Evolutionary conservation across 169 alveolate genomes (phyloP).

Genomic region (Cardiosporidium cionae): DNA sequence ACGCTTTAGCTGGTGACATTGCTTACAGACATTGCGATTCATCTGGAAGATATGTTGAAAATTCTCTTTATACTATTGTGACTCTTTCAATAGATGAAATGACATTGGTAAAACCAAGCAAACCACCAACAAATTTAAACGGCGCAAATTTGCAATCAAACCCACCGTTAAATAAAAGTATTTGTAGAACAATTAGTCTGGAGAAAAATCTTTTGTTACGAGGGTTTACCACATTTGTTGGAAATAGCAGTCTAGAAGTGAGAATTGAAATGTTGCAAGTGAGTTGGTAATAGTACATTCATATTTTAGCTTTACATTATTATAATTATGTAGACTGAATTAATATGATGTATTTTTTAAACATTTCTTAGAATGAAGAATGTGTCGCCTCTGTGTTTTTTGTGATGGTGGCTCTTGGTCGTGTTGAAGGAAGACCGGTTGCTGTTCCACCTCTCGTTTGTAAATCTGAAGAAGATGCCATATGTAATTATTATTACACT

Average conservation of each 20-base stretch:
- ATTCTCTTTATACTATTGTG: slow-evolving; percentile 1
- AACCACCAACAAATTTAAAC: no score
- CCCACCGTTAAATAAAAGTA: no score
- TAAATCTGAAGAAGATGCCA: background rate
- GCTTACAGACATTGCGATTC: slow-evolving; percentile 17
- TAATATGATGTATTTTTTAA: no score
- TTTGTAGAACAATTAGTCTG: background rate
- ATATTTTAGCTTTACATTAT: no score
- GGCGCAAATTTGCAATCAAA: no score
- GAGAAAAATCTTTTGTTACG: slow-evolving; percentile 10
- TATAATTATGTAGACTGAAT: no score
- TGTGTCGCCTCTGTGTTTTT: slow-evolving; percentile 13
- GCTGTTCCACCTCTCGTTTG: slow-evolving; percentile 6
- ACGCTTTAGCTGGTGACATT: slow-evolving; percentile 31
- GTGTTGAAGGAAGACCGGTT: background rate
- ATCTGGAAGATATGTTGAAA: background rate
- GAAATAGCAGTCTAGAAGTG: slow-evolving; percentile 1
- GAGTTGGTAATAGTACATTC: no score
- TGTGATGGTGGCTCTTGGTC: slow-evolving; percentile 24
- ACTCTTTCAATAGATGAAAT: slow-evolving; percentile 18
- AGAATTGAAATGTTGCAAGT: slow-evolving; percentile 18
- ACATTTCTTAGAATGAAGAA: slow-evolving; percentile 1
- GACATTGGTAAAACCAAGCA: no score
- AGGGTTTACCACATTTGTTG: slow-evolving; percentile 15
- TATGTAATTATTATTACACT: no score